A percentile compares a stretch with the other conserved stretches of the same genome.
Conservation (phyloP, 2,329 filamentous ascomycete species). For the Paraphaeosphaeria sporulosa region DNA sequence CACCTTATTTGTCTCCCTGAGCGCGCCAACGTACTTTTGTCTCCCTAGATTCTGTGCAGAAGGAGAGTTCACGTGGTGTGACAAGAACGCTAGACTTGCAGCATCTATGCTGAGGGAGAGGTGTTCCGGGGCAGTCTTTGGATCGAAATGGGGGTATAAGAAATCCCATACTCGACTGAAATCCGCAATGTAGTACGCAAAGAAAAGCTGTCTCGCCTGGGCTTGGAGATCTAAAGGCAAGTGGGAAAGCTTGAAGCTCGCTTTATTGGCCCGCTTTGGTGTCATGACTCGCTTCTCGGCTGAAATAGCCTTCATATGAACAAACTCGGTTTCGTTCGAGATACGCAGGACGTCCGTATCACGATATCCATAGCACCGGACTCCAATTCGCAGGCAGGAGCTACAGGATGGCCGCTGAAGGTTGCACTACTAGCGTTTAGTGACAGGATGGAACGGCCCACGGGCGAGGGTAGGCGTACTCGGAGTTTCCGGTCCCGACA, state of each 20-base stretch:
- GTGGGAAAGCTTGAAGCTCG: conserved; percentile 16
- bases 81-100: conserved; percentile 37
- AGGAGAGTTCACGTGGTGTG: conserved; percentile 26
- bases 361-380: conserved; percentile 34
- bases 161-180: conserved; percentile 36
- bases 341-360: conserved; percentile 32
- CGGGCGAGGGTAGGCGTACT: conserved; percentile 15
- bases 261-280: not conserved
- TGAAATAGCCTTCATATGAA: conserved; percentile 22
- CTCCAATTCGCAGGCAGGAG: conserved; percentile 29
- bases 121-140: conserved; percentile 26
- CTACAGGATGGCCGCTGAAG: conserved; percentile 29
- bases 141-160: conserved; percentile 25
- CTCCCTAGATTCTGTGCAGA: conserved; percentile 27
- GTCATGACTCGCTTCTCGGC: not conserved
- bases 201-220: conserved; percentile 33
- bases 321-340: conserved; percentile 32
- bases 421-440: conserved; percentile 32
- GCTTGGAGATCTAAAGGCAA: conserved; percentile 28
- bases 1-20: conserved; percentile 27
- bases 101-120: conserved; percentile 37
- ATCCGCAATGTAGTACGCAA: conserved; percentile 34
- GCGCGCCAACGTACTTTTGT: conserved; percentile 35
- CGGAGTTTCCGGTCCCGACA: conserved; percentile 28
- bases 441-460: not conserved